phyloP scores from a whole-genome alignment of 1,284 basidiomycete species.

The Apiotrichum montevideense region DNA sequence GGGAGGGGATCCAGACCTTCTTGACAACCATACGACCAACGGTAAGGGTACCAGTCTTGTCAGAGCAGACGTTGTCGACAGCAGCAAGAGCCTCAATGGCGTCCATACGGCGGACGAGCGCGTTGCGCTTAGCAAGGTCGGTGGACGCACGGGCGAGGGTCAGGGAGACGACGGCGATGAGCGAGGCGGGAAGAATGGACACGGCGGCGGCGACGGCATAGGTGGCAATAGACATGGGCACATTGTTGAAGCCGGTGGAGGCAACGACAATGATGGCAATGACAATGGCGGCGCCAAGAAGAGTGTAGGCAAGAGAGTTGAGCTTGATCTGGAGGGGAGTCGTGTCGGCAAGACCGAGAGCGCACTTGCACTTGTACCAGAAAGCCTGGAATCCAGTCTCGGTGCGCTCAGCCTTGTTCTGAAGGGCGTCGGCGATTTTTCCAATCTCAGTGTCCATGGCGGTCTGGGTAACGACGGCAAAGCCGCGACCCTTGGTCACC shows the following conservation, averaged over 20 bases:
- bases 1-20: constrained; percentile 54
- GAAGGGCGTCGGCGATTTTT: constrained; percentile 53
- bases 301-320: constrained; percentile 58
- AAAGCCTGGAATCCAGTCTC: constrained; percentile 40
- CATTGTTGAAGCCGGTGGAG: constrained; percentile 51
- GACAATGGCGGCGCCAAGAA: constrained; percentile 55
- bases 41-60: constrained; percentile 63
- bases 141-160: constrained; percentile 46
- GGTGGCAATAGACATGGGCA: constrained; percentile 45
- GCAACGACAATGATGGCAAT: constrained; percentile 58
- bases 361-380: constrained; percentile 45
- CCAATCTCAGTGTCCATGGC: constrained; percentile 65
- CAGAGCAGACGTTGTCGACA: constrained; percentile 59
- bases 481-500: constrained; percentile 61
- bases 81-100: constrained; percentile 58
- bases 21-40: constrained; percentile 54
- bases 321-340: constrained; percentile 61
- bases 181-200: constrained; percentile 53
- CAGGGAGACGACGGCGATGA: constrained; percentile 48
- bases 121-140: constrained; percentile 49
- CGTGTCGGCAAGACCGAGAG: constrained; percentile 49
- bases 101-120: constrained; percentile 50
- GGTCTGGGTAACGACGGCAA: constrained; percentile 56
- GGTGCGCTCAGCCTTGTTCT: constrained; percentile 42
- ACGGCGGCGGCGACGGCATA: constrained; percentile 53